Percentiles rank a stretch among this genome's conserved stretches.
These are phyloP conservation scores for Rasamsonia emersonii DNA, from an alignment of 2,329 filamentous ascomycete species.

Conservation along the genomic window DNA sequence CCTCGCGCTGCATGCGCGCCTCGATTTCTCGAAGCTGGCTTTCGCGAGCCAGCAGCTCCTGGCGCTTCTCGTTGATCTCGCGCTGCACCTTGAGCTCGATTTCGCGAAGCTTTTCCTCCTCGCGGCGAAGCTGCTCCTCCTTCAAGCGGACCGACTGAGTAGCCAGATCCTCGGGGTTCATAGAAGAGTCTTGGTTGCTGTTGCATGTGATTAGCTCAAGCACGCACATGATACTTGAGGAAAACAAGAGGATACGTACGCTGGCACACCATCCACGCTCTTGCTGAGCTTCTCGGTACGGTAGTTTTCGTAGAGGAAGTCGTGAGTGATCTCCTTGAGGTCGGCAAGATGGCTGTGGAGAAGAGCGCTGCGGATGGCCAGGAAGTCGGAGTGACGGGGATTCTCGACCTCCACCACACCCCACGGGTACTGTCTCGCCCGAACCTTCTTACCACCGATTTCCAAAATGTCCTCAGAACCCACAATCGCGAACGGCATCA, in stretches of 20 bases:
- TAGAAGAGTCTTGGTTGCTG: slow-evolving; percentile 61
- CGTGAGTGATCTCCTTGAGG: slow-evolving; percentile 98
- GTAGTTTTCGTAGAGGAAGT: slow-evolving; percentile 99
- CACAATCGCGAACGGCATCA: slow-evolving; percentile 99
- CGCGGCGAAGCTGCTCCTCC: slow-evolving; percentile 97
- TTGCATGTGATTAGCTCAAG: slow-evolving; percentile 31
- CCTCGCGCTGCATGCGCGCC: slow-evolving; percentile 88
- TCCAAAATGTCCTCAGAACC: slow-evolving; percentile 93
- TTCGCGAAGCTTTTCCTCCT: slow-evolving; percentile 99
- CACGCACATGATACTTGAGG: slow-evolving; percentile 2
- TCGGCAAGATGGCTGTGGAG: slow-evolving; percentile 97
- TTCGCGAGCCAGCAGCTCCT: slow-evolving; percentile 93
- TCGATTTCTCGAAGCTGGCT: slow-evolving; percentile 98
- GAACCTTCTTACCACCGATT: slow-evolving; percentile 83
- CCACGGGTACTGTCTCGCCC: slow-evolving; percentile 97
- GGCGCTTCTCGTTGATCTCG: slow-evolving; percentile 99
- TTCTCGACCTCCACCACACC: slow-evolving; percentile 99
- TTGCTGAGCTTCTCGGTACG: slow-evolving; percentile 99
- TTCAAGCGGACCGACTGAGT: slow-evolving; percentile 97
- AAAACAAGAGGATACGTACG: slow-evolving; percentile 53
- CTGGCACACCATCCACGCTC: slow-evolving; percentile 81
- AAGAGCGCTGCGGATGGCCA: slow-evolving; percentile 91
- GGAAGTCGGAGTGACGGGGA: slow-evolving; percentile 95
- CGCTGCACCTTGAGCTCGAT: slow-evolving; percentile 99
- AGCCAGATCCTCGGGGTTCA: slow-evolving; percentile 96